Conservation (phyloP, 176 grass and related monocot species). For the Aegilops bicornis region DNA sequence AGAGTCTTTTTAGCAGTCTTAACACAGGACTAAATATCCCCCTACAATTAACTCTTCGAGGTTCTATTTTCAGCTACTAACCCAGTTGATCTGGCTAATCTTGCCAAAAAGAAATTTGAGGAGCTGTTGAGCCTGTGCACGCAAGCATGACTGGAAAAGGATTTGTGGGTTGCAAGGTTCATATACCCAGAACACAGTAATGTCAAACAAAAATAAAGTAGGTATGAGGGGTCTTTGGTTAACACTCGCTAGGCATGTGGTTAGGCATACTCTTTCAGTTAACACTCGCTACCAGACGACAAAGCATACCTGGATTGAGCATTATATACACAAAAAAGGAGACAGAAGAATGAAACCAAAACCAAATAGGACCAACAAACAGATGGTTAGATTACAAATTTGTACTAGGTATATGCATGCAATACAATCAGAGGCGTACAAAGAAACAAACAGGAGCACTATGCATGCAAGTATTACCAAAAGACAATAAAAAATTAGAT, state of each 20-base stretch:
- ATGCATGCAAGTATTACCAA: background rate
- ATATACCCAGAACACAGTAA: conserved; percentile 6
- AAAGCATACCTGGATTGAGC: background rate
- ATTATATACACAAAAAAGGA: background rate
- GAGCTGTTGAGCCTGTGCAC: background rate
- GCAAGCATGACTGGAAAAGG: background rate
- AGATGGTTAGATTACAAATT: background rate
- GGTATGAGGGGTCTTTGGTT: background rate
- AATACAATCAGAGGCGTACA: background rate
- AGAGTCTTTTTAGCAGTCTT: background rate
- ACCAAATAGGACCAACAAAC: conserved; percentile 2
- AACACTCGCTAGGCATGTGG: background rate
- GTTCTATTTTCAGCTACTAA: background rate
- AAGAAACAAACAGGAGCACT: background rate
- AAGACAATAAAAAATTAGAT: background rate
- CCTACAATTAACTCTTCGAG: too few relatives aligned
- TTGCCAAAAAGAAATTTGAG: background rate
- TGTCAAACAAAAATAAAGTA: background rate
- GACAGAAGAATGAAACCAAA: background rate
- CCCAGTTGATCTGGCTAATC: background rate
- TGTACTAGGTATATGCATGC: background rate
- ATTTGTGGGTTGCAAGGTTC: background rate
- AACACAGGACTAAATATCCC: background rate
- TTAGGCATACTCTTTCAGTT: background rate
- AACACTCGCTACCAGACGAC: background rate